Conservation (phyloP, 2,329 filamentous ascomycete genomes). For the Sporothrix mexicana region DNA sequence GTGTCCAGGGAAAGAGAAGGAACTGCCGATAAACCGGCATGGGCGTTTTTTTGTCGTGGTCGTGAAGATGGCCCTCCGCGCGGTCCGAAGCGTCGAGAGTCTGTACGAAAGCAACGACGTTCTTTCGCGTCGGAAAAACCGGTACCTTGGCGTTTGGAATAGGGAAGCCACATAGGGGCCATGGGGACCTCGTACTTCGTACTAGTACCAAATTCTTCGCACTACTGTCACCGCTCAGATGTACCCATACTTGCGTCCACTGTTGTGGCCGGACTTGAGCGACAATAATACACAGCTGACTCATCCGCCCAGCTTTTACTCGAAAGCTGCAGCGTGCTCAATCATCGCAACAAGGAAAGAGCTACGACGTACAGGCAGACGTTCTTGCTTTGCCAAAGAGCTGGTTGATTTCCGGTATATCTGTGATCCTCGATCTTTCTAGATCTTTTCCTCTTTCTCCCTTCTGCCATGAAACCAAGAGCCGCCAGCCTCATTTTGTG, state of each 20-base stretch:
- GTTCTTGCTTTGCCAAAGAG: too few relatives aligned
- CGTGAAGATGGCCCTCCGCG: constrained; percentile 15
- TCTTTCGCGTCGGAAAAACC: constrained; percentile 29
- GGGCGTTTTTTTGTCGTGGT: constrained; percentile 19
- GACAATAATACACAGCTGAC: constrained; percentile 5
- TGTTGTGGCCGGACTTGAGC: too few relatives aligned
- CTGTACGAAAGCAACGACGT: constrained; percentile 7
- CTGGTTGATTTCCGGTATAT: neutral
- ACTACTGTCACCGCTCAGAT: neutral
- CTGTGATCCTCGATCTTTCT: neutral
- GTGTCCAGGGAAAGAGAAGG: neutral
- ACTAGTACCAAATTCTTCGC: neutral
- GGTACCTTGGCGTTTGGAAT: constrained; percentile 11
- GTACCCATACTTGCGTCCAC: constrained; percentile 4
- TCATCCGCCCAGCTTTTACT: constrained; percentile 17
- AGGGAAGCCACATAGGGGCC: neutral
- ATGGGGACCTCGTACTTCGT: neutral
- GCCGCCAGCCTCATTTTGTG: constrained; percentile 2
- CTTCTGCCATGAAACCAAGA: constrained; percentile 21
- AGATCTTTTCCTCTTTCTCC: neutral
- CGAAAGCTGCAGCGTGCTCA: constrained; percentile 5
- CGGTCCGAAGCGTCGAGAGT: constrained; percentile 30
- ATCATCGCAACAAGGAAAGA: constrained; percentile 11
- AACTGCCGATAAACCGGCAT: neutral
- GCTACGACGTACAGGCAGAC: constrained; percentile 16